Evolutionary conservation across 2,329 filamentous ascomycete species (phyloP), one percentile per base, ranked within the genome.

Genomic region (Pseudocercospora musae): DNA sequence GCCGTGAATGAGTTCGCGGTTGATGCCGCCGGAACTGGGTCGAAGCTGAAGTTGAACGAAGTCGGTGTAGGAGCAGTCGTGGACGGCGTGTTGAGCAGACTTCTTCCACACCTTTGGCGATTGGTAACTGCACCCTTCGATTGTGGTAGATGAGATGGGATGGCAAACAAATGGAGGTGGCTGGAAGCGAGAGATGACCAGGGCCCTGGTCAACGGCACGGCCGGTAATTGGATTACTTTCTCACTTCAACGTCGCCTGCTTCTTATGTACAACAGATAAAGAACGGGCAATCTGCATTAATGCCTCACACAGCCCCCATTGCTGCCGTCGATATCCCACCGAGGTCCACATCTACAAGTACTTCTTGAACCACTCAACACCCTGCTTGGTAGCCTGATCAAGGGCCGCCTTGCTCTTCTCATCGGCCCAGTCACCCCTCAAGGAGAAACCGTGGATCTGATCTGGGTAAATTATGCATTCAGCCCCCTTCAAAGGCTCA

Each of bases 321-420:
- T 37, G 33, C 33, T 37, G 33, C 13, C 13, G 13, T 6, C 9
- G 33, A 37, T 15, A 13, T 1, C n/a, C 5, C 13, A 1, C 13
- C 33, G 5, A 37, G 33, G n/a, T n/a, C 4, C 33, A n/a, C 13
- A n/a, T 25, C 23, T 29, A 52, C 48, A 52, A 52, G 13, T 52
- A 52, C 23, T 52, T 52, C 48, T 52, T 52, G 15, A 52, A 52
- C 48, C 48, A 52, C 10, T 18, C 48, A 13, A 52, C 48, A 10
- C 48, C 23, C 11, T 52, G 48, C 48, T 29, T 25, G 11, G 48
- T 52, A 18, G 31, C 48, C 56, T 79, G 76, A 72, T 81, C 79
- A 78, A 80, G 79, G 52, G 79, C 78, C 72, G 79, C 77, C 74
- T 76, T 78, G 60, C 80, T 78, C 69, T 77, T 77, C 55, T 80